Evolutionary conservation across 352 stramenopile genomes (phyloP), one percentile per base, ranked within the genome.

Genomic region (Globisporangium parvum): DNA sequence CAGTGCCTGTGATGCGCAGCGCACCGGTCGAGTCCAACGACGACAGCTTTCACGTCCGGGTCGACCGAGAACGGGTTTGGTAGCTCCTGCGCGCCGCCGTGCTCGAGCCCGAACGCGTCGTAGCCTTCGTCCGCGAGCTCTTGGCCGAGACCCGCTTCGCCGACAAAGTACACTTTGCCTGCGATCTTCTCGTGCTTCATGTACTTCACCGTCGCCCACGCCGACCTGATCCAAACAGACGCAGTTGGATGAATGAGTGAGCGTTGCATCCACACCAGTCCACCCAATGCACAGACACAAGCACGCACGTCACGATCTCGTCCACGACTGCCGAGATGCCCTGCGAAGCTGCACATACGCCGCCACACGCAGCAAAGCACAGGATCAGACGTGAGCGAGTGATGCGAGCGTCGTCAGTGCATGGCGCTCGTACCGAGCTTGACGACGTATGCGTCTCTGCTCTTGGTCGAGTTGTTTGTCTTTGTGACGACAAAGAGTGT

Each of bases 381-480:
- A 28, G 17, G 21, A 31, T 15, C 31, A 11, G 6, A 24, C 20
- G 35, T 14, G 21, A 33, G 15, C 14, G 24, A 14, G 31, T 8
- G 31, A 37, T 37, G 31, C 31, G 14, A 33, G 9, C 5, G 35
- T 24, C 20, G 18, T 0, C 12, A 28, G 3, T 6, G 2, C 10
- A 50, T 2, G 17, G 47, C 15, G 26, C 20, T 62, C 63, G 6
- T 53, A 92, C 82, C 80, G n/a, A 93, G 74, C 60, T 91, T 91
- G 67, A 88, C 85, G 49, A 93, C 79, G 67, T 91, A 91, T 15
- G 77, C 77, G 33, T 87, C 79, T 58, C 83, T 70, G 55, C 70
- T 87, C 65, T 87, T 93, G 57, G 80, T 91, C 44, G 83, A 87
- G 69, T 93, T 93, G 68, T 93, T 91, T 40, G 83, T 93, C 83